phyloP scores from a whole-genome alignment of 306 rosid genomes.

The Albizia julibrissin region DNA sequence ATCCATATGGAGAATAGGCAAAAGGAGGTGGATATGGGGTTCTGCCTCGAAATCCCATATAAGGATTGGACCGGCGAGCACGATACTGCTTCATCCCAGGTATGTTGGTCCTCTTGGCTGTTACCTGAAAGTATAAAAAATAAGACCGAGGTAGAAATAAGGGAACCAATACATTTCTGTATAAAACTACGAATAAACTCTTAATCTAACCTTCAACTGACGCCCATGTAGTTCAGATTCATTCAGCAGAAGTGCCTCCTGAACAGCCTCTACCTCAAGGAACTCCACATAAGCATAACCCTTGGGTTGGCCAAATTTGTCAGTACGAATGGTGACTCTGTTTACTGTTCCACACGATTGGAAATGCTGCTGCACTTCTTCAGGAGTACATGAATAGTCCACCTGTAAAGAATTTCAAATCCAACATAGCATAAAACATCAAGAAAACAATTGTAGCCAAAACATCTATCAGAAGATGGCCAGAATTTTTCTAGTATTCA shows the following conservation, averaged over 20 bases:
- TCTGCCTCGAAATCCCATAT: constrained; percentile 64
- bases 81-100: constrained; percentile 89
- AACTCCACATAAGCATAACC: constrained; percentile 92
- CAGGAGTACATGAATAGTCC: constrained; percentile 81
- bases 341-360: constrained; percentile 83
- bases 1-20: constrained; percentile 69
- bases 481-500: neutral
- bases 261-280: constrained; percentile 77
- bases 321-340: constrained; percentile 82
- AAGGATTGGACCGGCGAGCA: constrained; percentile 67
- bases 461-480: neutral
- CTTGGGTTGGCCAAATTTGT: constrained; percentile 88
- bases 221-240: constrained; percentile 90
- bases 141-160: neutral
- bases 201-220: constrained; percentile 64
- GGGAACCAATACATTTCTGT: neutral
- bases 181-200: neutral
- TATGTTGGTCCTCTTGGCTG: constrained; percentile 71
- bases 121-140: constrained; percentile 45
- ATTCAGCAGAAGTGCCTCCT: constrained; percentile 71
- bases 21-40: constrained; percentile 60
- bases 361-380: constrained; percentile 92
- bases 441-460: constrained; percentile 18
- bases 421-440: constrained; percentile 1
- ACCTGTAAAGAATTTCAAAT: constrained; percentile 52